A percentile compares a stretch with the other conserved stretches of the same genome.
Conservation (phyloP, 2,329 filamentous ascomycete species). For the Microdochium trichocladiopsis region DNA sequence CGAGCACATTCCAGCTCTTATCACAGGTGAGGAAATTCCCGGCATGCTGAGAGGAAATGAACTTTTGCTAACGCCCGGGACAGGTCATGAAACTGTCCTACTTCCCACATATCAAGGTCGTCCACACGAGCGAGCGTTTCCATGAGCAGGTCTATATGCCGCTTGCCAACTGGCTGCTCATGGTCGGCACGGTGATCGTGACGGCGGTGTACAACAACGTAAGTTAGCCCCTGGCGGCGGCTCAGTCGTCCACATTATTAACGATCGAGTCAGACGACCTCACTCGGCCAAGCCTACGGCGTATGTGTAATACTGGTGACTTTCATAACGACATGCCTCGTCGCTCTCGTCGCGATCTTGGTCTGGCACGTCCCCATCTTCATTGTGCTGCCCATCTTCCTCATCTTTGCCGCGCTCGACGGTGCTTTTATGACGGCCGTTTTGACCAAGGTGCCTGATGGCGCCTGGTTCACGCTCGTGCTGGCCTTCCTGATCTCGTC, state of each 20-base stretch:
- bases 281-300: constrained; percentile 64
- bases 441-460: constrained; percentile 62
- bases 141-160: constrained; percentile 70
- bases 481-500: constrained; percentile 51
- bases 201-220: constrained; percentile 50
- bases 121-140: constrained; percentile 60
- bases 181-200: constrained; percentile 64
- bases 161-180: constrained; percentile 65
- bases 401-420: constrained; percentile 55
- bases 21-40: background rate
- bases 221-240: too few species aligned
- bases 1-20: constrained; percentile 55
- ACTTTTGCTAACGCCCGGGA: background rate
- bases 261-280: constrained; percentile 41
- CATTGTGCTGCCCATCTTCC: constrained; percentile 50
- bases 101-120: constrained; percentile 64
- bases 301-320: constrained; percentile 72
- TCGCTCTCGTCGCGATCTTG: constrained; percentile 60
- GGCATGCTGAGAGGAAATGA: background rate
- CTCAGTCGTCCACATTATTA: too few species aligned
- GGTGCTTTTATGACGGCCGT: constrained; percentile 60
- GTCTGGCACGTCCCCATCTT: constrained; percentile 57
- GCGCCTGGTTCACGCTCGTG: constrained; percentile 67
- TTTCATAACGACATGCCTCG: constrained; percentile 66
- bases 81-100: constrained; percentile 56